phyloP scores from a whole-genome alignment of 192 early-diverging fungal species.

The Backusella circina region DNA sequence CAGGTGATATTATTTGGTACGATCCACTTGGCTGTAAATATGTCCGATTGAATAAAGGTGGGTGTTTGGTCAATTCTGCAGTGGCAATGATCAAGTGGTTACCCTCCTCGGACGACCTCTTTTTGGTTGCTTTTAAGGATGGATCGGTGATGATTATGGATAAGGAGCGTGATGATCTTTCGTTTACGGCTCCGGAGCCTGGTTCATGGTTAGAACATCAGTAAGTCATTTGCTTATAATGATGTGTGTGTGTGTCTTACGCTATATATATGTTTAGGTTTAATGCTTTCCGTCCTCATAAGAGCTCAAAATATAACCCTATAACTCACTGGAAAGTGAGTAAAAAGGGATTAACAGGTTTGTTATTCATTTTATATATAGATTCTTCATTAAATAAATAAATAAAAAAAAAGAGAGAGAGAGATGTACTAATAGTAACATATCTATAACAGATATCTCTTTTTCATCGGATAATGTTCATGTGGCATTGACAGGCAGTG shows the following conservation, averaged over 20 bases:
- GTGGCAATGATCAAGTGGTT: constrained; percentile 89
- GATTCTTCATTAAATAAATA: neutral
- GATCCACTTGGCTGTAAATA: constrained; percentile 89
- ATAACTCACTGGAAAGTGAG: constrained; percentile 27
- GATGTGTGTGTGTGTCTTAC: neutral
- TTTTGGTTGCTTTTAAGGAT: constrained; percentile 84
- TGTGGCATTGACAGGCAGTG: constrained; percentile 72
- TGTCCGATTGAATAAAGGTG: constrained; percentile 78
- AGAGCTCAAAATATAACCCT: constrained; percentile 23
- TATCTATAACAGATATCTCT: constrained; percentile 58
- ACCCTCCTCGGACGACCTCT: constrained; percentile 81
- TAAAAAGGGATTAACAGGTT: constrained; percentile 26
- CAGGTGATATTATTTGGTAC: constrained; percentile 82
- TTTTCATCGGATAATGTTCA: constrained; percentile 86
- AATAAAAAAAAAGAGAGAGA: no score
- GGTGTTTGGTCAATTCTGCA: constrained; percentile 58
- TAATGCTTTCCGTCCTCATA: constrained; percentile 5
- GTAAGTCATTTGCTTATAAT: neutral
- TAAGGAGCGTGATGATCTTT: constrained; percentile 78
- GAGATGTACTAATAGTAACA: neutral
- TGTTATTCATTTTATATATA: neutral
- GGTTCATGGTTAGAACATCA: constrained; percentile 6
- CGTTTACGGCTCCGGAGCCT: neutral
- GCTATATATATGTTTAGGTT: constrained; percentile 11
- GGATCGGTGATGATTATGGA: constrained; percentile 86